These are phyloP conservation scores for Rhazya stricta DNA, from an alignment of 257 asterid genomes.

Conservation along the genomic window DNA sequence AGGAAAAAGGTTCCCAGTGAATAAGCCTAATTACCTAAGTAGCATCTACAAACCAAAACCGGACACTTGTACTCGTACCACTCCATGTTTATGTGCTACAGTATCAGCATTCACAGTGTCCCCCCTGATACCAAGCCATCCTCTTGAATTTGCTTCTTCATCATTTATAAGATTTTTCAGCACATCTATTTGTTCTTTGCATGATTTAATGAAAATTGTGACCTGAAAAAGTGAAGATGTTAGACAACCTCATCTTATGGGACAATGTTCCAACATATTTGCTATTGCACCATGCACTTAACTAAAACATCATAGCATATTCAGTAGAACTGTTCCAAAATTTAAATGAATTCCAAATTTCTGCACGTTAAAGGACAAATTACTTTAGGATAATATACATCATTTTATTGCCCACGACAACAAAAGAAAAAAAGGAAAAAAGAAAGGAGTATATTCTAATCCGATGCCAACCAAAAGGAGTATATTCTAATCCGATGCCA, in stretches of 20 bases:
- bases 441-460: neutral
- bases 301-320: too few species aligned
- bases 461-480: neutral
- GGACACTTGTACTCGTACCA: constrained; percentile 40
- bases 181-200: constrained; percentile 92
- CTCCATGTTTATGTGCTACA: constrained; percentile 92
- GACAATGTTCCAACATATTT: neutral
- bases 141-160: constrained; percentile 72
- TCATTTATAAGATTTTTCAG: constrained; percentile 60
- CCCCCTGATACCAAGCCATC: constrained; percentile 79
- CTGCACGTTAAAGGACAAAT: neutral
- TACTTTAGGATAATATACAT: neutral
- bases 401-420: neutral
- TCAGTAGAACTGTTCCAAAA: neutral
- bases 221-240: constrained; percentile 49
- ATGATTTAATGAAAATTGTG: constrained; percentile 70
- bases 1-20: neutral
- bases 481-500: neutral
- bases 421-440: too few species aligned
- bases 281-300: neutral
- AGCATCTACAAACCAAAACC: neutral
- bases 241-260: neutral
- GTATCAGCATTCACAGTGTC: constrained; percentile 66
- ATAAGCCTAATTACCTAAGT: constrained; percentile 9
- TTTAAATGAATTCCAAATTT: neutral